A percentile compares a stretch with the other conserved stretches of the same genome.
Conservation (phyloP, 1,284 basidiomycete genomes). For the Ganoderma leucocontextum region DNA sequence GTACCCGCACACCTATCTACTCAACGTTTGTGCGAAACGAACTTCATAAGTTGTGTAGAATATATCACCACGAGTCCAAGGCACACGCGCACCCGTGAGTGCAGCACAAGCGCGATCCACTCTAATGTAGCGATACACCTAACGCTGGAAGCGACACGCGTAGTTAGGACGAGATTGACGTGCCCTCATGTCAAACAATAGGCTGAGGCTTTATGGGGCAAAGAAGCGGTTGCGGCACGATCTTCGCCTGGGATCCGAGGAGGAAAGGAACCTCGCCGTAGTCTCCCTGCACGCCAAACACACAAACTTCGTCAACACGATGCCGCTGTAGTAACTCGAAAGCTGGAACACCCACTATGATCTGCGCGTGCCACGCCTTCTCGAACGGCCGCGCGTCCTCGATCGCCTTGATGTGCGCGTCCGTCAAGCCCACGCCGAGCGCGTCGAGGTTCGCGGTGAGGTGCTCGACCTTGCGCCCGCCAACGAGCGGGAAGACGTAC, state of each 20-base stretch:
- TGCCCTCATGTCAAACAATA: background rate
- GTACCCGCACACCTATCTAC: too few relatives aligned
- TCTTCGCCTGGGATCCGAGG: constrained; percentile 6
- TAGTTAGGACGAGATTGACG: too few relatives aligned
- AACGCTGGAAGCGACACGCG: too few relatives aligned
- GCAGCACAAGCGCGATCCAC: too few relatives aligned
- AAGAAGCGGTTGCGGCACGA: constrained; percentile 3
- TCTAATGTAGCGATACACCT: too few relatives aligned
- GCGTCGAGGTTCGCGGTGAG: constrained; percentile 55
- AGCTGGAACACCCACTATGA: constrained; percentile 46
- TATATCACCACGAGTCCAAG: too few relatives aligned
- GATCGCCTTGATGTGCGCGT: constrained; percentile 51
- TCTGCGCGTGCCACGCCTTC: constrained; percentile 50
- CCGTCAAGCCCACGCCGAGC: constrained; percentile 49
- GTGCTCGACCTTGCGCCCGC: constrained; percentile 44
- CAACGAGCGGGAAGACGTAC: constrained; percentile 24
- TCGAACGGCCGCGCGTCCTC: constrained; percentile 49
- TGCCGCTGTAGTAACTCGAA: background rate
- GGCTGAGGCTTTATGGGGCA: constrained; percentile 4
- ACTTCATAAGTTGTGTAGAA: too few relatives aligned
- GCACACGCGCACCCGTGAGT: too few relatives aligned
- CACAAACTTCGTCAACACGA: background rate
- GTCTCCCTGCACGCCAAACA: constrained; percentile 12
- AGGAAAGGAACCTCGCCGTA: constrained; percentile 8
- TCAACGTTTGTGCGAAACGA: too few relatives aligned